These are phyloP conservation scores for Xylariomycetidae sp. DNA, from an alignment of 2,329 filamentous ascomycete genomes.

Conservation along the genomic window DNA sequence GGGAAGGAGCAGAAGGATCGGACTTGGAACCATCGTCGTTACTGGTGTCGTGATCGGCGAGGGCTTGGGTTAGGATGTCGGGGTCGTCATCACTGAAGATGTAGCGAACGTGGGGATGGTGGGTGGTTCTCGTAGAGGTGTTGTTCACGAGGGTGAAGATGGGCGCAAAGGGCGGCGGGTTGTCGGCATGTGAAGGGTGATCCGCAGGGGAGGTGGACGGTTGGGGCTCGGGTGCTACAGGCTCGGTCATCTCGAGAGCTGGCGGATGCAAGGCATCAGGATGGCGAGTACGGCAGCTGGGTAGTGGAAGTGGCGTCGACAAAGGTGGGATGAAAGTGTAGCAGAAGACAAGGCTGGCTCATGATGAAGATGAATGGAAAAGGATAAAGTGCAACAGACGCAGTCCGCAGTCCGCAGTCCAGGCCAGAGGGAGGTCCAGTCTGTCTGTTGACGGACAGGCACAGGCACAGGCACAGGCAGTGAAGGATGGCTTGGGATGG, in stretches of 20 bases:
- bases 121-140: slow-evolving; percentile 61
- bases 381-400: too few relatives aligned
- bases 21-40: slow-evolving; percentile 24
- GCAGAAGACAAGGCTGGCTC: slow-evolving; percentile 15
- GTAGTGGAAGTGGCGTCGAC: slow-evolving; percentile 1
- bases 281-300: slow-evolving; percentile 4
- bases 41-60: slow-evolving; percentile 34
- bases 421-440: too few relatives aligned
- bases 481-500: too few relatives aligned
- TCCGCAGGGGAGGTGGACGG: slow-evolving; percentile 8
- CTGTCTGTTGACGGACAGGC: too few relatives aligned
- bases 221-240: slow-evolving; percentile 11
- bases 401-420: too few relatives aligned
- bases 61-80: slow-evolving; percentile 65
- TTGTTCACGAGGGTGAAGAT: slow-evolving; percentile 86
- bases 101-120: slow-evolving; percentile 86
- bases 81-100: slow-evolving; percentile 89
- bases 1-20: slow-evolving; percentile 23
- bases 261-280: slow-evolving; percentile 14
- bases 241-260: slow-evolving; percentile 23
- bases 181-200: slow-evolving; percentile 12
- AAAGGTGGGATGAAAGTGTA: not conserved
- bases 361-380: too few relatives aligned
- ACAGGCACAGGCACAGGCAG: too few relatives aligned
- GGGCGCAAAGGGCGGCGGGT: slow-evolving; percentile 54